Percentiles rank a stretch among this genome's conserved stretches.
Evolutionary conservation across 2,329 filamentous ascomycete species (phyloP).

Genomic region (Aspergillus ruber): DNA sequence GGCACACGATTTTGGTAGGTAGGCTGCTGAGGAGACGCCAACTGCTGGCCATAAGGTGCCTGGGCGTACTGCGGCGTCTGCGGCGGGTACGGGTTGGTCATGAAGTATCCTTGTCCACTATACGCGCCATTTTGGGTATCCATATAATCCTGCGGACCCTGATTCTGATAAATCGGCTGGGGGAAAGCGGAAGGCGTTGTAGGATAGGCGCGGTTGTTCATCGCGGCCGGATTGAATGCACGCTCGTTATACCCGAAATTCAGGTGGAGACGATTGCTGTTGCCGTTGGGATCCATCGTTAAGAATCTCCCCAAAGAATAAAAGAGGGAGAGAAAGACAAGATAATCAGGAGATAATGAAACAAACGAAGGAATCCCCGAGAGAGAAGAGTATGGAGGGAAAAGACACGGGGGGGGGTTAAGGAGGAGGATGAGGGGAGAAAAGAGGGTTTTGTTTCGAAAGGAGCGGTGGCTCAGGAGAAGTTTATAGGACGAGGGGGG

Average conservation of each 20-base stretch:
- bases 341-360: not conserved
- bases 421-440: conserved; percentile 6
- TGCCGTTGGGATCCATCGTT: conserved; percentile 50
- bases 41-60: conserved; percentile 47
- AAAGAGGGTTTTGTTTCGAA: conserved; percentile 11
- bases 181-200: conserved; percentile 95
- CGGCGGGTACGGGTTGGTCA: conserved; percentile 54
- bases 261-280: conserved; percentile 46
- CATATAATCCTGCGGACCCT: conserved; percentile 56
- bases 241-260: conserved; percentile 54
- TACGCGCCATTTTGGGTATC: conserved; percentile 42
- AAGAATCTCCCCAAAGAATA: conserved; percentile 45
- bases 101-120: conserved; percentile 51
- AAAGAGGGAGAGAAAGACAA: not conserved
- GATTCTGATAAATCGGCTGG: conserved; percentile 69
- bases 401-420: conserved; percentile 4
- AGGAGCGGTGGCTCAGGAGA: conserved; percentile 27
- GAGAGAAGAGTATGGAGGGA: conserved; percentile 6
- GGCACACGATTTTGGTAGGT: conserved; percentile 47
- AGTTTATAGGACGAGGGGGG: conserved; percentile 6
- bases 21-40: conserved; percentile 51
- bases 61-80: conserved; percentile 42
- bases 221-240: conserved; percentile 50
- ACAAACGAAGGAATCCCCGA: conserved; percentile 2
- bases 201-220: conserved; percentile 65